phyloP scores from a whole-genome alignment of 2,329 filamentous ascomycete genomes.

The Verticillium nubilum region DNA sequence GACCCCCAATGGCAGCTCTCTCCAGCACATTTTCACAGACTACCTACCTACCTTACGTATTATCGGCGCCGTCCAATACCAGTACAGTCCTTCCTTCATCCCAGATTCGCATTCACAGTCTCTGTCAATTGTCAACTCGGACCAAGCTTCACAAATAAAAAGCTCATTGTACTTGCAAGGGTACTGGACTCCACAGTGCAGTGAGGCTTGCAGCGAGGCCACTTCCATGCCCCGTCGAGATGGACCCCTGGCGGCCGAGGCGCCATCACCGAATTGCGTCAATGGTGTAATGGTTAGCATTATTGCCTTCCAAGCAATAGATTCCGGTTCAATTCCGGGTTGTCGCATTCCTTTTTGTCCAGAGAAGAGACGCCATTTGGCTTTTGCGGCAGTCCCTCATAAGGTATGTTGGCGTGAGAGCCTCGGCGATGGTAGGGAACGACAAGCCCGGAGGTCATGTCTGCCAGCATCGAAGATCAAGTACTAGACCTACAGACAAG shows the following conservation, averaged over 20 bases:
- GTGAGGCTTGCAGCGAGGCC: background rate
- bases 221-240: background rate
- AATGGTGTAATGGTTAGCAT: background rate
- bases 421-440: no score
- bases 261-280: background rate
- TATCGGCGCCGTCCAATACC: no score
- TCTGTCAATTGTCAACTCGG: no score
- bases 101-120: no score
- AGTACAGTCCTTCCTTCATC: no score
- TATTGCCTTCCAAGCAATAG: background rate
- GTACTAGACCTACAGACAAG: no score
- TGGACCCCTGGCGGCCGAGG: background rate
- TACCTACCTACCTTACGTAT: no score
- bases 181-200: background rate
- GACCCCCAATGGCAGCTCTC: no score
- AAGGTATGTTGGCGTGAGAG: background rate
- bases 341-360: background rate
- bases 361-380: background rate
- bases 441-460: no score
- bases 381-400: background rate
- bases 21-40: no score
- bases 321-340: background rate
- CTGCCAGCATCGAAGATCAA: no score
- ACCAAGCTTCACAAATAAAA: no score
- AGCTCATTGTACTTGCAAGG: background rate